A percentile compares a stretch with the other conserved stretches of the same genome.
These are phyloP conservation scores for Aspergillus unguis DNA, from an alignment of 2,329 filamentous ascomycete species.

Conservation along the genomic window DNA sequence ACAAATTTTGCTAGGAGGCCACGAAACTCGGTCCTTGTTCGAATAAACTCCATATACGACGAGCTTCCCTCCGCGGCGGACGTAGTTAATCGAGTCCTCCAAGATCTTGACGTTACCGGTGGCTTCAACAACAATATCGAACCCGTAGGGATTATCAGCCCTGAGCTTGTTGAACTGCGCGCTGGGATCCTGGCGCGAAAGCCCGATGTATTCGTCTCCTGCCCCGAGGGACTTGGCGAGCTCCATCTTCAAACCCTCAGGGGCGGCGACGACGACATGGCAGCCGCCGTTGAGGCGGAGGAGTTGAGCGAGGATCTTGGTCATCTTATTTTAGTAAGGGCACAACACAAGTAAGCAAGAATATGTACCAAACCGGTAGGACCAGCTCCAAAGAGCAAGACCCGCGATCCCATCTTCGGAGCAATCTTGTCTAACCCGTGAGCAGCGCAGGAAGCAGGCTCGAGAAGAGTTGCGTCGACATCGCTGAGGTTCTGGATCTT, in stretches of 20 bases:
- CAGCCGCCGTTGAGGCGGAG: conserved; percentile 65
- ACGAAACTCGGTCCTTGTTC: conserved; percentile 59
- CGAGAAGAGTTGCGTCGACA: conserved; percentile 67
- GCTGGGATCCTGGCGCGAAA: conserved; percentile 50
- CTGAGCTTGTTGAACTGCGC: conserved; percentile 62
- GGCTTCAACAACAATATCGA: conserved; percentile 70
- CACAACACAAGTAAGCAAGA: conserved; percentile 62
- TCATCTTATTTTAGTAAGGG: background rate
- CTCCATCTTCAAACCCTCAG: conserved; percentile 67
- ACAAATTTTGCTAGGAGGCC: conserved; percentile 71
- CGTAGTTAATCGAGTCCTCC: conserved; percentile 68
- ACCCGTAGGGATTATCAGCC: conserved; percentile 65
- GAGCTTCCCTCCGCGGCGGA: conserved; percentile 67
- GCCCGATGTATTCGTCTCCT: conserved; percentile 48
- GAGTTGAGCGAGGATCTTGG: conserved; percentile 56
- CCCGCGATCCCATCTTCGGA: conserved; percentile 61
- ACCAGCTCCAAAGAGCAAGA: conserved; percentile 67
- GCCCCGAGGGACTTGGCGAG: conserved; percentile 53
- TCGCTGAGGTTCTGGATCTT: conserved; percentile 64
- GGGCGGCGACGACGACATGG: conserved; percentile 67
- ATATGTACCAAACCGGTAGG: conserved; percentile 59
- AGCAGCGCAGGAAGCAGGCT: conserved; percentile 68
- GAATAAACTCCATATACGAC: conserved; percentile 71
- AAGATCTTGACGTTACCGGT: conserved; percentile 67
- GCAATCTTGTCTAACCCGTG: conserved; percentile 68